Conservation (phyloP, 441 rosid species). For the Adansonia rubrostipa region DNA sequence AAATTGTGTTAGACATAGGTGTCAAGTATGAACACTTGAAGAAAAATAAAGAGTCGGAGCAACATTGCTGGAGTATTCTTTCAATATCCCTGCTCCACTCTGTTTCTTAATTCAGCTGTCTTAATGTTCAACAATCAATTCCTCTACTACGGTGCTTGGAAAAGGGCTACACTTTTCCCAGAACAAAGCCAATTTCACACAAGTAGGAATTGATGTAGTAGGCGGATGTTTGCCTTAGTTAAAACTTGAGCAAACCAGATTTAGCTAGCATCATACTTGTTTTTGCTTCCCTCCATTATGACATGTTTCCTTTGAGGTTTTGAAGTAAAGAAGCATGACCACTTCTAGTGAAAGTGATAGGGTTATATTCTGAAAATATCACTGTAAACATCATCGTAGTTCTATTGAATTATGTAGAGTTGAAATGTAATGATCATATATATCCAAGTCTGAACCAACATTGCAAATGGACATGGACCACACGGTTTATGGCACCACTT, state of each 20-base stretch:
- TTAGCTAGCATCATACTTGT: background rate
- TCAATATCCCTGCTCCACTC: background rate
- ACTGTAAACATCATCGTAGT: background rate
- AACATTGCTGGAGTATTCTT: background rate
- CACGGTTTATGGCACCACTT: no score
- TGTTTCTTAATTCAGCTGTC: background rate
- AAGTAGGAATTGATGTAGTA: background rate
- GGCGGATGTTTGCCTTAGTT: background rate
- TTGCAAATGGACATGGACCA: no score
- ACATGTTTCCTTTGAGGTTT: background rate
- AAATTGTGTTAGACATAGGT: no score
- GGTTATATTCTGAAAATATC: background rate
- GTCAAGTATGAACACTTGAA: no score
- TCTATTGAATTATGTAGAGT: background rate
- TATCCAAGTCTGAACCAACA: no score
- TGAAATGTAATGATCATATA: background rate
- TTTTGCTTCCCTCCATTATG: background rate
- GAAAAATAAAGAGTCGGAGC: no score
- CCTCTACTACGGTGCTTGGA: background rate
- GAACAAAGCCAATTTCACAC: background rate
- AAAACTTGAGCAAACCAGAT: background rate
- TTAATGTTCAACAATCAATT: background rate
- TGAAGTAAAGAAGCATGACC: background rate
- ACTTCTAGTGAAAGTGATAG: background rate
- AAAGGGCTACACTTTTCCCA: background rate